Percentiles rank a stretch among this genome's conserved stretches.
Evolutionary conservation across 108 stramenopile genomes (phyloP).

Genomic region (Mediolabrus comicus): DNA sequence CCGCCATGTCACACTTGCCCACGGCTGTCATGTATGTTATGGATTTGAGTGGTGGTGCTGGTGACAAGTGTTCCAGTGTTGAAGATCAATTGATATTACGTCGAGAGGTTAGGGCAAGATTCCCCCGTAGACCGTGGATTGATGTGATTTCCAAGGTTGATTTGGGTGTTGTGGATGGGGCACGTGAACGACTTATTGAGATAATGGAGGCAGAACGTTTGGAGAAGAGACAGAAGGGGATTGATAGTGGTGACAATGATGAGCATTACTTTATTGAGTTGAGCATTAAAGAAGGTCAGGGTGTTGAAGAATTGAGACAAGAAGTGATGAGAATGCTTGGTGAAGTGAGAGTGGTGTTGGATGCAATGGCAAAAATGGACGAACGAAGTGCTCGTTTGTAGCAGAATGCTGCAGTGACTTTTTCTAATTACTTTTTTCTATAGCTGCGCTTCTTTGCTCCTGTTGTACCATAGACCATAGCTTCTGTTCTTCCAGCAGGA

Average conservation of each 20-base stretch:
- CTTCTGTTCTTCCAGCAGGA: too few relatives aligned
- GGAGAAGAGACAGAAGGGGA: constrained; percentile 2
- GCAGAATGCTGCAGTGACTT: too few relatives aligned
- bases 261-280: constrained; percentile 65
- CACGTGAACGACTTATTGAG: constrained; percentile 63
- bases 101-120: constrained; percentile 71
- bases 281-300: constrained; percentile 72
- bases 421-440: neutral
- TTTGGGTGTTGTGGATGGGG: constrained; percentile 72
- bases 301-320: constrained; percentile 71
- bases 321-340: constrained; percentile 87
- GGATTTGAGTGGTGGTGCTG: constrained; percentile 90
- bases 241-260: constrained; percentile 10
- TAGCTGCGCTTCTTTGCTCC: neutral
- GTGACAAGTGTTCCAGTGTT: constrained; percentile 85
- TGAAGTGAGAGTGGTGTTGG: constrained; percentile 83
- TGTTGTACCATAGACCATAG: neutral
- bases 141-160: constrained; percentile 95
- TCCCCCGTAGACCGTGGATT: constrained; percentile 94
- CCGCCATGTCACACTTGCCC: constrained; percentile 94
- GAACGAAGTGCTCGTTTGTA: constrained; percentile 44
- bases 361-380: constrained; percentile 79
- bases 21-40: constrained; percentile 97
- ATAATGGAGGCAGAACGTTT: constrained; percentile 50
- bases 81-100: constrained; percentile 87